phyloP scores from a whole-genome alignment of 2,329 filamentous ascomycete species.

The Pseudogymnoascus sp. region DNA sequence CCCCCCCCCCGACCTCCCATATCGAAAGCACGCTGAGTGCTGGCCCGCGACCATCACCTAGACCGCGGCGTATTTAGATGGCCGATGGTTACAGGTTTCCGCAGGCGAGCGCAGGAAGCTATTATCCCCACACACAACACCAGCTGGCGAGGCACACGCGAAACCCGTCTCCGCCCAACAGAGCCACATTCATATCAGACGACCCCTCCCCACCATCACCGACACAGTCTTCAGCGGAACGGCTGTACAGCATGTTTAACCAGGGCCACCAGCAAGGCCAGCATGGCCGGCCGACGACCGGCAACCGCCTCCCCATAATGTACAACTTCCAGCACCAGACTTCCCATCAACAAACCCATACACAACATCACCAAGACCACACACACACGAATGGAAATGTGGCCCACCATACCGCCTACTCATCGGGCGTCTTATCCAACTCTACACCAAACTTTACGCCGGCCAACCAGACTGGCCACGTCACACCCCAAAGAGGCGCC shows the following conservation, averaged over 20 bases:
- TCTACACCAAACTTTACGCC: conserved; percentile 50
- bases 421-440: conserved; percentile 56
- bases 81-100: conserved; percentile 61
- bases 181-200: conserved; percentile 8
- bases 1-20: conserved; percentile 1
- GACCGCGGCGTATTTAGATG: conserved; percentile 46
- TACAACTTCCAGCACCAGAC: conserved; percentile 60
- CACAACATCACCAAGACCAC: conserved; percentile 58
- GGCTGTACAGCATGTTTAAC: conserved; percentile 57
- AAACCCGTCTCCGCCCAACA: conserved; percentile 36
- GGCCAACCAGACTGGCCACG: conserved; percentile 49
- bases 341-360: conserved; percentile 42
- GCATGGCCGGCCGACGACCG: conserved; percentile 53
- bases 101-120: conserved; percentile 51
- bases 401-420: conserved; percentile 53
- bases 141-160: conserved; percentile 39
- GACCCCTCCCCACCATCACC: conserved; percentile 42
- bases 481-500: conserved; percentile 37
- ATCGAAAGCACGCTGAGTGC: conserved; percentile 5
- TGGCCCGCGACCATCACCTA: conserved; percentile 2
- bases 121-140: conserved; percentile 40
- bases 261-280: conserved; percentile 64
- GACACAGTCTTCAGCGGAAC: conserved; percentile 34
- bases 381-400: conserved; percentile 46
- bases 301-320: conserved; percentile 50